Evolutionary conservation across 1,284 basidiomycete species (phyloP).

Genomic region (Puccinia brachypodii): DNA sequence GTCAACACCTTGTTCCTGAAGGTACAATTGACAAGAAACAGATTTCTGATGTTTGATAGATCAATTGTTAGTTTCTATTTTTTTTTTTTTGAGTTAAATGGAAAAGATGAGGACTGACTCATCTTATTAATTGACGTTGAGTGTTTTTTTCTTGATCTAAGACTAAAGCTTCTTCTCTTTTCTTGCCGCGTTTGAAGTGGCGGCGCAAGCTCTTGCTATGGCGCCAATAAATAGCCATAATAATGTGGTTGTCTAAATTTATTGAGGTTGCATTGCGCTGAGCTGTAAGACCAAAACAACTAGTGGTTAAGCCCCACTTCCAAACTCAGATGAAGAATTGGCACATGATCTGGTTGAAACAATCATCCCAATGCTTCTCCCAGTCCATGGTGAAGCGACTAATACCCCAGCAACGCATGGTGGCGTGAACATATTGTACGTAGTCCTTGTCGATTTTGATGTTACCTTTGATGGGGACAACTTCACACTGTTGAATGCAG

Average conservation of each 20-base stretch:
- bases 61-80: no score
- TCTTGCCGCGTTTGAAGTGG: constrained; percentile 23
- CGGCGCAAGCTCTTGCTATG: constrained; percentile 21
- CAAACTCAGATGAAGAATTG: constrained; percentile 42
- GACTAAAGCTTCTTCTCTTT: neutral
- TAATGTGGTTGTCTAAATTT: constrained; percentile 11
- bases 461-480: constrained; percentile 6
- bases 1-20: constrained; percentile 37
- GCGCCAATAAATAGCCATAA: constrained; percentile 35
- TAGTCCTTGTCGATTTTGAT: constrained; percentile 36
- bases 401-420: constrained; percentile 42
- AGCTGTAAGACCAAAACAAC: constrained; percentile 15
- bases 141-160: constrained; percentile 34
- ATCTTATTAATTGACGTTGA: neutral
- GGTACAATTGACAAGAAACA: constrained; percentile 20
- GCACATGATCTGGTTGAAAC: constrained; percentile 36
- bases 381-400: constrained; percentile 35
- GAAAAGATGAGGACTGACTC: constrained; percentile 20
- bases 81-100: neutral
- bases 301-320: constrained; percentile 35
- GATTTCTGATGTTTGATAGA: constrained; percentile 27
- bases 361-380: constrained; percentile 17
- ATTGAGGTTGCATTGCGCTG: neutral
- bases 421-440: constrained; percentile 32
- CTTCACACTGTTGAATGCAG: neutral